Percentiles rank a stretch among this genome's conserved stretches.
These are phyloP conservation scores for Rubroshorea leprosula DNA, from an alignment of 345 rosid species.

Conservation along the genomic window DNA sequence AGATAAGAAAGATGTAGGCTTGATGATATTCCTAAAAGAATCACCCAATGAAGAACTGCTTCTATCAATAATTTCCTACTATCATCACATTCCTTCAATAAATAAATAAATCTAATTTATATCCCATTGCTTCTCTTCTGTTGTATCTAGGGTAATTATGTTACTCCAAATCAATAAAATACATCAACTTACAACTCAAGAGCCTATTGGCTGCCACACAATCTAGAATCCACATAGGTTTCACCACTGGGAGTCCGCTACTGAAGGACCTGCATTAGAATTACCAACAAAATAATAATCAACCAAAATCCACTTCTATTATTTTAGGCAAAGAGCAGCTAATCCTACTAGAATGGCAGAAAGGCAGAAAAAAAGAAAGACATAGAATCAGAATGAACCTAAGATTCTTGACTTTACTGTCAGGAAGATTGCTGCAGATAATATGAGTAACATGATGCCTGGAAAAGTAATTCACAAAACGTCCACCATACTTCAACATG, in stretches of 20 bases:
- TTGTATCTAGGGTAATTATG: neutral
- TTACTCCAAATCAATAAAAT: slow-evolving; percentile 8
- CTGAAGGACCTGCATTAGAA: slow-evolving; percentile 70
- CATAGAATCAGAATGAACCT: slow-evolving; percentile 38
- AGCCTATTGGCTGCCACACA: slow-evolving; percentile 69
- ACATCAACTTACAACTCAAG: slow-evolving; percentile 62
- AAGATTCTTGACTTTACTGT: slow-evolving; percentile 77
- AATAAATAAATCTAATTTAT: neutral
- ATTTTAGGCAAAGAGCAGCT: neutral
- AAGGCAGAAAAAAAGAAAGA: neutral
- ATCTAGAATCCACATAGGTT: slow-evolving; percentile 84
- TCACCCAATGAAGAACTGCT: neutral
- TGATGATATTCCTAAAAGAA: neutral
- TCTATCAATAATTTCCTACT: neutral
- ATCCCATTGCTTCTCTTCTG: neutral
- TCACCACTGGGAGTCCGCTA: slow-evolving; percentile 87
- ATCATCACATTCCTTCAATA: neutral
- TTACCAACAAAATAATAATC: slow-evolving; percentile 6
- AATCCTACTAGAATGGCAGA: neutral
- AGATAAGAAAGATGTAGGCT: neutral
- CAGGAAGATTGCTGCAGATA: slow-evolving; percentile 85
- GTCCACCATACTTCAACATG: slow-evolving; percentile 74
- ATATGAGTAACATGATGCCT: slow-evolving; percentile 81
- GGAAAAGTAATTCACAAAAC: slow-evolving; percentile 80
- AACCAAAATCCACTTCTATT: slow-evolving; percentile 6